Evolutionary conservation across 2,329 filamentous ascomycete genomes (phyloP), one percentile per base, ranked within the genome.

Genomic region (Emericellopsis atlantica): DNA sequence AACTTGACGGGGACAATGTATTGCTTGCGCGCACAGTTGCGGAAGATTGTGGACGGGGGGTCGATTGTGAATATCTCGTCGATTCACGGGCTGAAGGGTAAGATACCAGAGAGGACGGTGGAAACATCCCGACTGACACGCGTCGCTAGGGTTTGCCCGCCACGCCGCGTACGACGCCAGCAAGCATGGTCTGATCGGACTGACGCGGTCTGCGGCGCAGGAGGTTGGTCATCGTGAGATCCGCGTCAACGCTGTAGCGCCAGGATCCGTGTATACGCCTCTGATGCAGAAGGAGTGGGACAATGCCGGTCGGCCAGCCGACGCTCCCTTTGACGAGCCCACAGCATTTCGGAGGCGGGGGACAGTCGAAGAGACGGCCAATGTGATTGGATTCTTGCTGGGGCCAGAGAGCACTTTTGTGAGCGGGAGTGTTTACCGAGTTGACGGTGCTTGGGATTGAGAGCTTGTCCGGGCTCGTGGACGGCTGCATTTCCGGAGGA

Each of bases 41-140:
- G 52, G 32, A 61, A 62, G 33, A 63, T 76, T 37, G 59, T 59
- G 2, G 57, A 66, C n/a, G 65, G 67, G 1, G 72, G 71, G 1
- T 73, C 71, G 46, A 76, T 79, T 49, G 74, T 79, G 43, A 77
- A 74, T 50, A 61, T 70, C 23, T 62, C 66, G n/a, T 72, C 66
- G 32, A 67, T 75, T 36, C 64, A 70, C 32, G 71, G 71, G 31
- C 47, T 56, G 9, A 54, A 61, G 18, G 54, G 56, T 48, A 51
- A 36, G 38, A 37, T 37, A 21, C 9, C 11, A n/a, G 39, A 11
- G n/a, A 11, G n/a, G 9, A 35, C 18, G 4, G 9, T 6, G 14
- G 18, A 24, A 14, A 12, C 6, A 10, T 16, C 10, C 8, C 16
- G 7, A 15, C 12, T 10, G 8, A 36, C 15, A 42, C 16, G 33